Base-by-base conservation (phyloP, 345 rosid species). In the Durio zibethinus region DNA sequence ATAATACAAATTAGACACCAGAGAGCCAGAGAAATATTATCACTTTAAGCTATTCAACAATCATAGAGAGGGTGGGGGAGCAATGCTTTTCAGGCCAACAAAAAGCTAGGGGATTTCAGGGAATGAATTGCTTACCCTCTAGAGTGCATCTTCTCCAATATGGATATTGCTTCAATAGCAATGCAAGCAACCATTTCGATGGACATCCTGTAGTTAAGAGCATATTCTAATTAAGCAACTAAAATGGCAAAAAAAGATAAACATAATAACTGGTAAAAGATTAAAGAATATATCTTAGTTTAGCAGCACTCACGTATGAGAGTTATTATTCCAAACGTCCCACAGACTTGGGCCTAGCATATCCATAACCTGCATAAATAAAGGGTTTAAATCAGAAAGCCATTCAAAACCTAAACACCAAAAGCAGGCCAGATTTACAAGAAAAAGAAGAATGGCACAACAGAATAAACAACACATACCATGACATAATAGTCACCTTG, bases 161-260 rank as follows among this genome's bases (percentile, higher is more conserved):
- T 91, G 10, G 97, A 91, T 81, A 91, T 82, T 56, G 97, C 92
- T 85, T 91, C 93, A 75, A 90, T 78, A 45, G 92, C 93, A 84
- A 91, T 88, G 84, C 97, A 91, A 18, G 88, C 97, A 78, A 91
- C 92, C 97, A 91, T 87, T 78, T 91, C 94, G 69, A 77, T 71
- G n/a, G 97, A 86, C 94, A 91, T 91, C 64, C 94, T 91, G 91
- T 27, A 73, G 63, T 63, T 54, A 72, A 68, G 50, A 84, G 63
- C 18, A 79, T 23, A 21, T 35, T 70, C 74, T 38, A 61, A 60
- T 48, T 52, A 80, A 70, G 68, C 43, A 74, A 40, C n/a, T 16
- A 3, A 71, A 65, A 75, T 6, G 36, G 43, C 48, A 2, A 71
- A 70, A 29, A 47, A 21, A 14, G 27, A 33, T 31, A 11, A 50